Percentiles rank a stretch among this genome's conserved stretches.
Evolutionary conservation across 495 filamentous ascomycete genomes (phyloP).

Genomic region (Aspergillus baeticus): DNA sequence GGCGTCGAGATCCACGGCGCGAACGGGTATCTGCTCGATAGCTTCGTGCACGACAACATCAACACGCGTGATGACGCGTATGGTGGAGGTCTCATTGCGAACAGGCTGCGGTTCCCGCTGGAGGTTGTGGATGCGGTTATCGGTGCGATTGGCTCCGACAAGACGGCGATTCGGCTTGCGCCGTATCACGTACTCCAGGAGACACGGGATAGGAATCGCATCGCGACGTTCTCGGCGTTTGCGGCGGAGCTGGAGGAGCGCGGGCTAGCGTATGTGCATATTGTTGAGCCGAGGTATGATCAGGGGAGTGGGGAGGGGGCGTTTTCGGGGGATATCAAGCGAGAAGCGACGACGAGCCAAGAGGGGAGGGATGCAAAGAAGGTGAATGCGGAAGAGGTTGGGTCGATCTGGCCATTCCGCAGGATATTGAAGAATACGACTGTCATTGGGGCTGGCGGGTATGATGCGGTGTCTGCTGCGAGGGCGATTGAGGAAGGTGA

Average conservation of each 20-base stretch:
- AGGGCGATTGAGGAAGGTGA: slow-evolving; percentile 41
- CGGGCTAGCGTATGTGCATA: slow-evolving; percentile 60
- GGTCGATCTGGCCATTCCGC: slow-evolving; percentile 31
- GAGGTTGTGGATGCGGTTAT: slow-evolving; percentile 60
- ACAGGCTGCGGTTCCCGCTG: slow-evolving; percentile 57
- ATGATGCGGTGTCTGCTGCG: slow-evolving; percentile 45
- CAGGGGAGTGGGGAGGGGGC: not conserved
- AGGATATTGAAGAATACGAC: slow-evolving; percentile 48
- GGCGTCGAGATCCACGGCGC: slow-evolving; percentile 75
- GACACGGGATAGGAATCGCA: slow-evolving; percentile 57
- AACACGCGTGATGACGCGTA: slow-evolving; percentile 66
- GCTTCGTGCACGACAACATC: slow-evolving; percentile 61
- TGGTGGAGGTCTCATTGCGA: slow-evolving; percentile 69
- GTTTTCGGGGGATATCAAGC: not conserved
- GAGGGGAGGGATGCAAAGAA: slow-evolving; percentile 18
- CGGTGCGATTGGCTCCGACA: slow-evolving; percentile 58
- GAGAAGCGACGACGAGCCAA: not conserved
- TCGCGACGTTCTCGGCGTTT: slow-evolving; percentile 55
- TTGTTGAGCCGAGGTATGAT: slow-evolving; percentile 48
- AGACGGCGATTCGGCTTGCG: slow-evolving; percentile 56
- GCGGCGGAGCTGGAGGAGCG: slow-evolving; percentile 45
- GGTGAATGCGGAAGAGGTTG: slow-evolving; percentile 16
- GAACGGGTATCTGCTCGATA: slow-evolving; percentile 73
- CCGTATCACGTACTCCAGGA: slow-evolving; percentile 63
- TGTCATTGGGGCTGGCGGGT: slow-evolving; percentile 38